Evolutionary conservation across 208 protist genomes (phyloP).

Genomic region (Crithidia bombi): DNA sequence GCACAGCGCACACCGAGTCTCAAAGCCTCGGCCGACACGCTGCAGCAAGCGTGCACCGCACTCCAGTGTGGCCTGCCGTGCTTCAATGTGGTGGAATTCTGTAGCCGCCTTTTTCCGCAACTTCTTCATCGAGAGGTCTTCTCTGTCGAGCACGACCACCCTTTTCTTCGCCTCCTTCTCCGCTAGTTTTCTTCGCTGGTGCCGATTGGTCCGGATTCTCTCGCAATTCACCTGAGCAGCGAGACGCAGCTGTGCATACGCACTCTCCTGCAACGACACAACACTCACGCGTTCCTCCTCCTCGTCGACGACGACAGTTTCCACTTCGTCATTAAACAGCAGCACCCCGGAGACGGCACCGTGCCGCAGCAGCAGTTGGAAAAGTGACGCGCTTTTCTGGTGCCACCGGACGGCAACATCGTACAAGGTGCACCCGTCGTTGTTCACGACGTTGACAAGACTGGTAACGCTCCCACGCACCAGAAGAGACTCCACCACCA

Average conservation of each 20-base stretch:
- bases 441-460: constrained; percentile 42
- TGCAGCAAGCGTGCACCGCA: constrained; percentile 19
- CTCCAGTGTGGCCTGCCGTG: constrained; percentile 4
- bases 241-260: background rate
- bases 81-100: background rate
- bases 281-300: constrained; percentile 13
- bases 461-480: constrained; percentile 9
- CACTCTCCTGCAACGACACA: background rate
- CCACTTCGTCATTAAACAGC: constrained; percentile 20
- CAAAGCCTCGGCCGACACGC: constrained; percentile 30
- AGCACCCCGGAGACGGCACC: constrained; percentile 32
- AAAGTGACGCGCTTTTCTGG: constrained; percentile 22
- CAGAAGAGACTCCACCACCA: constrained; percentile 53
- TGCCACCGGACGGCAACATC: constrained; percentile 43
- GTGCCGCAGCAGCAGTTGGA: constrained; percentile 43
- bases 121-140: background rate
- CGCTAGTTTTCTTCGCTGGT: constrained; percentile 16
- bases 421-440: constrained; percentile 40
- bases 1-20: background rate
- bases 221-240: background rate
- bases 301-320: constrained; percentile 18
- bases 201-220: background rate
- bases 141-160: background rate
- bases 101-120: constrained; percentile 1
- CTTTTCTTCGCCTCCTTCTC: constrained; percentile 27